Evolutionary conservation across 1,284 basidiomycete genomes (phyloP), one percentile per base, ranked within the genome.

Genomic region (Ceratorhiza oryzae-sativae): DNA sequence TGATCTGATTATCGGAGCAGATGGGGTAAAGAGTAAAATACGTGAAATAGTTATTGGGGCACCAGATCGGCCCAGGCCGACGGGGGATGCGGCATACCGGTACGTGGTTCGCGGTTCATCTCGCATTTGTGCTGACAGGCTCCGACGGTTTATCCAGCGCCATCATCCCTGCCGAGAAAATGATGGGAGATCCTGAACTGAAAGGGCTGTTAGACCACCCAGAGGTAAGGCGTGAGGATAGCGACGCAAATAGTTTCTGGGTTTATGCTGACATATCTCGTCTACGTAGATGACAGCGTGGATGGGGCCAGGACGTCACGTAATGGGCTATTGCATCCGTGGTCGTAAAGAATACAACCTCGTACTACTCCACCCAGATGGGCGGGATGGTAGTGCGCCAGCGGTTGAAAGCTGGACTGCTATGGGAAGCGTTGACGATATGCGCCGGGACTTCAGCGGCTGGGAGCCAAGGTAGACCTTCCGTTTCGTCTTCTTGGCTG

Each of bases 1-100:
- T 0, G 86, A 88, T 75, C 75, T 87, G 13, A 79, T 88, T 20
- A 77, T 88, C 1, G 86, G 84, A 8, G 86, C 86, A 2, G 87
- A 88, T 76, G 87, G 87, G 13, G 81, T 82, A 15, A 79, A 86
- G 77, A 88, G 88, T 75, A 75, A 83, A 53, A 78, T 87, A 9
- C 84, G 89, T 60, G 80, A 83, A 48, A 79, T 82, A 6, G 84
- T 88, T 20, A 80, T 83, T 8, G 84, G 85, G 5, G 76, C 76
- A 0, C 77, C 78, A 0, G 81, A 83, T 71, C 75, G 77, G 41
- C 73, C 75, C 0, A 53, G 68, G 4, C 71, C 85, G 8, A 88
- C 87, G 0, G 87, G 87, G 1, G 87, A 89, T 75, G 84, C 86
- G 72, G 77, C 80, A 77, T 78, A 88, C 75, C 73, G 73, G 73